These are phyloP conservation scores for Hypoxylon sp. DNA, from an alignment of 2,329 filamentous ascomycete species.

Conservation along the genomic window DNA sequence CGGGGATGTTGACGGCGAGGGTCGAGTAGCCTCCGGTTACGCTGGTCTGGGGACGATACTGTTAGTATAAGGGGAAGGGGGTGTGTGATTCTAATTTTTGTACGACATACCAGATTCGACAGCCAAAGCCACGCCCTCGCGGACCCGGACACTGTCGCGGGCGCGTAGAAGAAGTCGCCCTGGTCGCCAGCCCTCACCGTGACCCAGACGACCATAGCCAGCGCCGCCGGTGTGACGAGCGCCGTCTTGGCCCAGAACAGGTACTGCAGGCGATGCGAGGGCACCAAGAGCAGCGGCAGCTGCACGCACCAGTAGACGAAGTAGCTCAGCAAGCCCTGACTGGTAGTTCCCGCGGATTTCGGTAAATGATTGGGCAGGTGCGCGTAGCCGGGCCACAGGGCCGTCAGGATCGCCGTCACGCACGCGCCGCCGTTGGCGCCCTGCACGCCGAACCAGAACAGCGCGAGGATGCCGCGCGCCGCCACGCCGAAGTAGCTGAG, in stretches of 20 bases:
- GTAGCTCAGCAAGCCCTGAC: constrained; percentile 66
- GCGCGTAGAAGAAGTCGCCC: constrained; percentile 59
- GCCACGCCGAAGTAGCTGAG: constrained; percentile 53
- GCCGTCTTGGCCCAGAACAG: constrained; percentile 60
- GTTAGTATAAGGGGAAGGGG: neutral
- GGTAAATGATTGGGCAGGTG: constrained; percentile 65
- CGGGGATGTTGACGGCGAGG: constrained; percentile 63
- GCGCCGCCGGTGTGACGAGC: constrained; percentile 62
- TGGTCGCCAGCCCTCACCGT: constrained; percentile 59
- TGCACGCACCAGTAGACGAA: constrained; percentile 69
- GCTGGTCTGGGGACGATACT: constrained; percentile 32
- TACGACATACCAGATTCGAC: constrained; percentile 39
- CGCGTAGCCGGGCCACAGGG: constrained; percentile 67
- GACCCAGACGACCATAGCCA: constrained; percentile 69
- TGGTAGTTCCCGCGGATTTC: constrained; percentile 63
- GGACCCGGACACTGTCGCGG: constrained; percentile 55
- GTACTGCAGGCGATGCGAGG: constrained; percentile 64
- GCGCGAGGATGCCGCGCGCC: constrained; percentile 56
- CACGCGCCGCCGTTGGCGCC: constrained; percentile 70
- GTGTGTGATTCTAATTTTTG: neutral
- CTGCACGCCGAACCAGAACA: constrained; percentile 62
- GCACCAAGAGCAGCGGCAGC: constrained; percentile 66
- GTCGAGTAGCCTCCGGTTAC: constrained; percentile 63
- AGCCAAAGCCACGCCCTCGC: constrained; percentile 49
- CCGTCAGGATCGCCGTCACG: constrained; percentile 57